A percentile compares a stretch with the other conserved stretches of the same genome.
Conservation (phyloP, 345 rosid genomes). For the Jatropha curcas region DNA sequence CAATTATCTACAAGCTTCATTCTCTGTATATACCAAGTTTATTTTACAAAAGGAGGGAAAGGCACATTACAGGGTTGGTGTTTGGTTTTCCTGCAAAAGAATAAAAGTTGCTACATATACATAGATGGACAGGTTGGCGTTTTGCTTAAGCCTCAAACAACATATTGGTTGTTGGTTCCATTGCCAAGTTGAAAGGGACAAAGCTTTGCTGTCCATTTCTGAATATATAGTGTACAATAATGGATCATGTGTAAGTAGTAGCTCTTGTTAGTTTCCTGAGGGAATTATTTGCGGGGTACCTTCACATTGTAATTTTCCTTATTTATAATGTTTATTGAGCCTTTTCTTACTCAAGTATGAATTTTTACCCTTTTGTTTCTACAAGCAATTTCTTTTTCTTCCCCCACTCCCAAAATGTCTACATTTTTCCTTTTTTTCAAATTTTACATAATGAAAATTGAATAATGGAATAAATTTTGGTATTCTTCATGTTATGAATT, state of each 20-base stretch:
- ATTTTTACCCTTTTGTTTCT: too few relatives aligned
- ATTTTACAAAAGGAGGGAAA: constrained; percentile 28
- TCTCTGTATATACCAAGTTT: constrained; percentile 40
- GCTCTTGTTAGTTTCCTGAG: not conserved
- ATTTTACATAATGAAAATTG: too few relatives aligned
- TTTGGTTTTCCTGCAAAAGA: constrained; percentile 28
- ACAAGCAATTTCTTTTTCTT: too few relatives aligned
- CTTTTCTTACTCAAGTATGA: too few relatives aligned
- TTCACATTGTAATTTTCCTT: not conserved
- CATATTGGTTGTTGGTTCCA: not conserved
- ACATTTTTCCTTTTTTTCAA: too few relatives aligned
- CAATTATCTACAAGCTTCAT: constrained; percentile 29
- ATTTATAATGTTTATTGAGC: too few relatives aligned
- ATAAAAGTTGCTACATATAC: constrained; percentile 26
- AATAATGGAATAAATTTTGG: too few relatives aligned
- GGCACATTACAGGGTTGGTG: constrained; percentile 29
- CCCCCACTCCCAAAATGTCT: too few relatives aligned
- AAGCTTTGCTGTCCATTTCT: not conserved
- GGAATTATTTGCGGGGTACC: not conserved
- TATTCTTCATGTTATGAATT: too few relatives aligned
- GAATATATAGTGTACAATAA: constrained; percentile 11
- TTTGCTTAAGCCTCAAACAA: not conserved
- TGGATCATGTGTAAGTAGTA: not conserved
- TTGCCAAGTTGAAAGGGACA: not conserved
- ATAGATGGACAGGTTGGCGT: constrained; percentile 14